These are phyloP conservation scores for Paulownia fortunei DNA, from an alignment of 257 asterid genomes.

Conservation along the genomic window DNA sequence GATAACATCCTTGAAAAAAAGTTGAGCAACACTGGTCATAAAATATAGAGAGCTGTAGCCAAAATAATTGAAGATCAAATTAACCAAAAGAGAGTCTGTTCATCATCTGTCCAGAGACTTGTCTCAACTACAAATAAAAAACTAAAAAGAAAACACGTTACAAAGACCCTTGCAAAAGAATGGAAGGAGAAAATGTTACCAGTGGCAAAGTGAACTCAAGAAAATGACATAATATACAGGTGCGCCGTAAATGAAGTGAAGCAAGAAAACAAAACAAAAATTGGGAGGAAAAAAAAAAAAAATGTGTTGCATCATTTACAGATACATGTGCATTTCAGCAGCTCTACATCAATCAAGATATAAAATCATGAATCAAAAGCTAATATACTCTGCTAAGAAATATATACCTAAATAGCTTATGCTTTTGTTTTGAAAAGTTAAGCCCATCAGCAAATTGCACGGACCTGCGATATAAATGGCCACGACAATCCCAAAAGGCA, in stretches of 20 bases:
- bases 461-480: conserved; percentile 27
- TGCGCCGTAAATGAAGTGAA: not conserved
- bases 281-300: not conserved
- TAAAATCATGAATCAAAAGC: conserved; percentile 19
- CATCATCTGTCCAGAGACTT: too few species aligned
- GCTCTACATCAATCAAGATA: conserved; percentile 28
- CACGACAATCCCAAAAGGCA: not conserved
- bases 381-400: conserved; percentile 10
- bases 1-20: too few species aligned
- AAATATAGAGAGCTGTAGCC: too few species aligned
- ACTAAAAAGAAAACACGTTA: not conserved
- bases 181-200: not conserved
- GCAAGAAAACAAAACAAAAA: not conserved
- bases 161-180: too few species aligned
- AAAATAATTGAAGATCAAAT: too few species aligned
- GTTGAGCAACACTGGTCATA: too few species aligned
- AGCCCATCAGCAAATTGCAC: not conserved
- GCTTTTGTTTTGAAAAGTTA: conserved; percentile 17
- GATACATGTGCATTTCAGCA: conserved; percentile 27
- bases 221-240: not conserved
- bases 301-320: conserved; percentile 4
- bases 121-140: not conserved
- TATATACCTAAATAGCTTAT: conserved; percentile 26
- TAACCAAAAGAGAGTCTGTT: too few species aligned
- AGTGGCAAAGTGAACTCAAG: not conserved